These are phyloP conservation scores for Falciphora oryzae DNA, from an alignment of 2,329 filamentous ascomycete genomes.

Conservation along the genomic window DNA sequence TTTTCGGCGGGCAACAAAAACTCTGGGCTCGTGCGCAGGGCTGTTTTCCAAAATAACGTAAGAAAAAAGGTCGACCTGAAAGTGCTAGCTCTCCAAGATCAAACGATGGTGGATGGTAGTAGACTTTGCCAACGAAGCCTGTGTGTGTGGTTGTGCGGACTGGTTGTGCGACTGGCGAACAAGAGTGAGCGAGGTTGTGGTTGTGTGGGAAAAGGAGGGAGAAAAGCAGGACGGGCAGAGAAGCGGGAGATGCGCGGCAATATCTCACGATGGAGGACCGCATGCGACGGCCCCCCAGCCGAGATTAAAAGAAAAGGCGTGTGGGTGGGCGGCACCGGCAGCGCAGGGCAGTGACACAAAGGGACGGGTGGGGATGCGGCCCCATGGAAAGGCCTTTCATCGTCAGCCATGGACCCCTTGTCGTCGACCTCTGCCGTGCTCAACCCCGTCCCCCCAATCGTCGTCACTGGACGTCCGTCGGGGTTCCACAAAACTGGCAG, in stretches of 20 bases:
- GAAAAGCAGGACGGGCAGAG: background rate
- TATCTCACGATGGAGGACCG: conserved; percentile 2
- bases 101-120: conserved; percentile 19
- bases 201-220: conserved; percentile 5
- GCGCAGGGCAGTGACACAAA: too few species aligned
- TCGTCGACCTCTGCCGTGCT: too few species aligned
- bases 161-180: conserved; percentile 10
- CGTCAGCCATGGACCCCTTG: too few species aligned
- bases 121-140: conserved; percentile 55
- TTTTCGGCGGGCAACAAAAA: too few species aligned
- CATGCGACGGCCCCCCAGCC: background rate
- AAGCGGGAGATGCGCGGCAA: background rate
- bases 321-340: background rate
- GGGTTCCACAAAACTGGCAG: background rate
- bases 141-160: conserved; percentile 20
- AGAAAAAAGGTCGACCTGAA: background rate
- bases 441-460: too few species aligned
- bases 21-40: background rate
- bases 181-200: conserved; percentile 2
- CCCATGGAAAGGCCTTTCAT: too few species aligned
- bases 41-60: conserved; percentile 1
- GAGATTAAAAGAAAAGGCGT: conserved; percentile 1
- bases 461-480: background rate
- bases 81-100: conserved; percentile 24
- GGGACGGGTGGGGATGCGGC: too few species aligned